Conservation (phyloP, 2,329 filamentous ascomycete genomes). For the Chaetoscypha palmicola region DNA sequence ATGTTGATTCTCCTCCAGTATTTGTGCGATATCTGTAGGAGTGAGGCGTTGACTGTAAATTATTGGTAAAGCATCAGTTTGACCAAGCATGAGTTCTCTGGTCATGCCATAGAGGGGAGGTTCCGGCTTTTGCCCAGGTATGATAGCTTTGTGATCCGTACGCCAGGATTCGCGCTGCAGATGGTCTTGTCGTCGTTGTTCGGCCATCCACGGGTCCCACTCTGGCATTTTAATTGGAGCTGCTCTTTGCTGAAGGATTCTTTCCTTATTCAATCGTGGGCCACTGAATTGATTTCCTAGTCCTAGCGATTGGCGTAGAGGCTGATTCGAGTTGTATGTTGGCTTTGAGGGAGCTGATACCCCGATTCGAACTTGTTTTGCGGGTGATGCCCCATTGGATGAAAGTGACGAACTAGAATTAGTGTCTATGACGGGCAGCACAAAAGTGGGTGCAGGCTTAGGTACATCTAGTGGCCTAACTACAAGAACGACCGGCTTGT, state of each 20-base stretch:
- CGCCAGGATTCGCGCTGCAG: conserved; percentile 19
- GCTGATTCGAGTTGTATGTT: background rate
- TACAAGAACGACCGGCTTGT: background rate
- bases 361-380: no score
- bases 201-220: conserved; percentile 17
- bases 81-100: conserved; percentile 14
- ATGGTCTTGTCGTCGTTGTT: conserved; percentile 15
- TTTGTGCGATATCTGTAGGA: conserved; percentile 19
- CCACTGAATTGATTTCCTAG: conserved; percentile 27
- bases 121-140: conserved; percentile 21
- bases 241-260: conserved; percentile 12
- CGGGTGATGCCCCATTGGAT: no score
- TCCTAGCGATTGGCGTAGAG: background rate
- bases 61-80: conserved; percentile 16
- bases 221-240: conserved; percentile 9
- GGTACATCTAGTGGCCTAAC: background rate
- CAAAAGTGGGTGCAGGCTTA: no score
- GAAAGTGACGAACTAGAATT: no score
- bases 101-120: conserved; percentile 19
- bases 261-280: conserved; percentile 19
- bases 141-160: conserved; percentile 21
- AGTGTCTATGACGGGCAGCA: no score
- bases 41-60: conserved; percentile 20
- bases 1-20: conserved; percentile 19
- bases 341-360: background rate